phyloP scores from a whole-genome alignment of 2,329 filamentous ascomycete genomes.

The Cryphonectria parasitica region DNA sequence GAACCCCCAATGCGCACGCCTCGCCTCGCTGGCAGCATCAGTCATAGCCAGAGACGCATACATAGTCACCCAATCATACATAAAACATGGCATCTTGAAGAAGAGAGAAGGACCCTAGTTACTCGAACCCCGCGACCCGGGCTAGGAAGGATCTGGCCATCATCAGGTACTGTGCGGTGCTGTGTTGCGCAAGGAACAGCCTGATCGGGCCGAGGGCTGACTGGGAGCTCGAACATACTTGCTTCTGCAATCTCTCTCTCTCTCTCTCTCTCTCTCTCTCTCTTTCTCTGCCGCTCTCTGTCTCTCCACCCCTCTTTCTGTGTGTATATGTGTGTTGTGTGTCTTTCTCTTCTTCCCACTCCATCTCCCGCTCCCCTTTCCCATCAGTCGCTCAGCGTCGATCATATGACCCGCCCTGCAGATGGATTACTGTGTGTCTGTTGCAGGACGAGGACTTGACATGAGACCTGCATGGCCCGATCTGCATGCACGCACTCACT shows the following conservation, averaged over 20 bases:
- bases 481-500: not conserved
- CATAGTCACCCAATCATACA: not conserved
- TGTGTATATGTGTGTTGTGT: not conserved
- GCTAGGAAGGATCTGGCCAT: not conserved
- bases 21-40: not conserved
- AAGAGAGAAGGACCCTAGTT: not conserved
- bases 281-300: no score
- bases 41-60: not conserved
- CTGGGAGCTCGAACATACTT: not conserved
- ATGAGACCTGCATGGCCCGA: conserved; percentile 4
- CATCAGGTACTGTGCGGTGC: not conserved
- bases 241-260: not conserved
- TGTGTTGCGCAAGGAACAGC: not conserved
- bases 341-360: not conserved
- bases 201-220: not conserved
- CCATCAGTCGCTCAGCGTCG: not conserved
- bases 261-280: not conserved
- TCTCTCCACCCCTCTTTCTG: no score
- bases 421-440: not conserved
- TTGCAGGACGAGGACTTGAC: not conserved
- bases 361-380: not conserved
- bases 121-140: not conserved
- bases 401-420: not conserved
- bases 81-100: not conserved
- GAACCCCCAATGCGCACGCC: not conserved